Base-by-base conservation (phyloP, 352 stramenopile species). In the Globisporangium splendens region DNA sequence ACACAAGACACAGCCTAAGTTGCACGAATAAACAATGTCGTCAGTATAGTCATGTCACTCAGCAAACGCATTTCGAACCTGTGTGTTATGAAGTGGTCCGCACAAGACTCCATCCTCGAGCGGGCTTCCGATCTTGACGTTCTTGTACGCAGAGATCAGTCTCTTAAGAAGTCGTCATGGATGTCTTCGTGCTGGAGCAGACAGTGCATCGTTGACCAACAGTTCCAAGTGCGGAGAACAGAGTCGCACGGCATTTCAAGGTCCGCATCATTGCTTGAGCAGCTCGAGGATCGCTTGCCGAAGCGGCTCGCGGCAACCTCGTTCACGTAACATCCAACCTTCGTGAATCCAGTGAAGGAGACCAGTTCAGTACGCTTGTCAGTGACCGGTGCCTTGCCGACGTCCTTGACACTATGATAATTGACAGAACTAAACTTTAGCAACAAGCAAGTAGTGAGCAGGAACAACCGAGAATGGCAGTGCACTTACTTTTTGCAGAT, bases 241-340 rank as follows among this genome's bases (percentile, higher is more conserved):
- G 69, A 39, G 79, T 95, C 6, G 83, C 89, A 22, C 89, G 83
- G 33, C 81, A 97, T 92, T 62, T 97, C 85, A 18, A 96, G 63
- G 58, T 98, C 88, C 12, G 91, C 91, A 56, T 95, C 91, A 61
- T 97, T 98, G 73, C 98, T 98, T 46, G 91, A 91, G 20, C 91
- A 97, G 69, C 57, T 98, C 91, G 5, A 98, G 77, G 58, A 98
- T 92, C 33, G 82, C 70, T 96, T 95, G 60, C 91, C 91, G 65
- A 97, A 97, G 50, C 91, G 84, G 7, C 73, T 73, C n/a, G 85
- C 88, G 21, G 97, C 89, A 18, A 90, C 73, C 53, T 93, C 63
- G 55, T 92, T 93, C 46, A 97, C 90, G 50, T 95, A 75, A 49
- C 84, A 79, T 28, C 91, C 91, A 12, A 96, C 85, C 57, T 86